Evolutionary conservation across 768 basidiomycete genomes (phyloP).

Genomic region (Boletus pseudopeckii): DNA sequence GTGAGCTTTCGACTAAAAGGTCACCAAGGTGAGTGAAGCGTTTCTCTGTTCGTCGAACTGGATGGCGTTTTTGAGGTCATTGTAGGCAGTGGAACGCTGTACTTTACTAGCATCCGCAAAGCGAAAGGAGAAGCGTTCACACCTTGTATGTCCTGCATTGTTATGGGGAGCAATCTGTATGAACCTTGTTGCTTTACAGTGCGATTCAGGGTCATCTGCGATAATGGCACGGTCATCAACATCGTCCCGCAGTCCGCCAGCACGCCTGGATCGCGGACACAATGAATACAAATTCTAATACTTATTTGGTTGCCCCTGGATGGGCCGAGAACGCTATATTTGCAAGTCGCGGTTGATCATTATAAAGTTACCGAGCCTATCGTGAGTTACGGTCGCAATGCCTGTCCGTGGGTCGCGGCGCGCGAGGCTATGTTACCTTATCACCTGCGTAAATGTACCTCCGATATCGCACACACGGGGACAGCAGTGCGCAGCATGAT

Average conservation of each 20-base stretch:
- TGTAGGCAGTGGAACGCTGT: conserved; percentile 68
- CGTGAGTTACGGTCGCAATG: not conserved
- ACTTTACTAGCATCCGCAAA: conserved; percentile 80
- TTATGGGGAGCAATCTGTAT: not conserved
- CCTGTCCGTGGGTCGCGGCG: not conserved
- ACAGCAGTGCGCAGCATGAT: not conserved
- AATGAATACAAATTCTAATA: not conserved
- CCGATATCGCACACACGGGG: too few species aligned
- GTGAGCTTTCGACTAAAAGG: conserved; percentile 75
- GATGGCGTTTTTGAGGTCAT: not conserved
- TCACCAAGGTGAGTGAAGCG: conserved; percentile 48
- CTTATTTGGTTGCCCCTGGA: not conserved
- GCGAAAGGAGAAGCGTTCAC: conserved; percentile 68
- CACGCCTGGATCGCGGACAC: not conserved
- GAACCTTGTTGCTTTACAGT: conserved; percentile 35
- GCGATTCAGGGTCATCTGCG: conserved; percentile 64
- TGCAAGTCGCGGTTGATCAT: not conserved
- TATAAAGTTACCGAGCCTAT: not conserved
- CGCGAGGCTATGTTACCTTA: not conserved
- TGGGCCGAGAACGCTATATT: not conserved
- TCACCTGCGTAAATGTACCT: too few species aligned
- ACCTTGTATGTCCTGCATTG: conserved; percentile 42
- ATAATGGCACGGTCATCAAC: conserved; percentile 52
- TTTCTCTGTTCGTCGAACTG: not conserved
- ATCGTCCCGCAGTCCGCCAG: conserved; percentile 9